Base-by-base conservation (phyloP, 495 filamentous ascomycete species). In the Haplographium delicatum region DNA sequence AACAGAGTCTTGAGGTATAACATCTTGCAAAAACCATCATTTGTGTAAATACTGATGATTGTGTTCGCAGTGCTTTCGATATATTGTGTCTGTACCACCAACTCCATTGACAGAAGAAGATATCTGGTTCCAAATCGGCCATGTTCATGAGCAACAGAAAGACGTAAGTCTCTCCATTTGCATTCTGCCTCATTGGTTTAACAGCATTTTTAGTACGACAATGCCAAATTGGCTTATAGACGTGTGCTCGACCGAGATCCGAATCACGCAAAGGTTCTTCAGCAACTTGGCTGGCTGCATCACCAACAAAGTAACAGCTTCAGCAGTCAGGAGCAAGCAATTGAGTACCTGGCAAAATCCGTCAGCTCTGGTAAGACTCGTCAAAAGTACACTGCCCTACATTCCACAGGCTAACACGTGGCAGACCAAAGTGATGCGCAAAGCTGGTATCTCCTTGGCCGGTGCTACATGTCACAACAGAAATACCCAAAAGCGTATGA, bases 121-220 rank as follows among this genome's bases (percentile, higher is more conserved):
- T 61, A 99, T 99, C 52, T 97, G 91, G 91, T 99, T 99, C 70
- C 93, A 99, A 66, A 97, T 99, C 58, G 93, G 93, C 20, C 93
- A 99, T 67, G 93, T 99, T 40, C 89, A 99, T 64, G 93, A 99
- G 59, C 94, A 97, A 59, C 91, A 96, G 65, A 97, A 97, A 75
- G 93, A 98, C 59, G 93, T 96, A 74, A 68, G 93, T 79, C 10
- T 28, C 33, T 19, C 38, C 30, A 28, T 43, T 18, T 18, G 18
- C 9, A 15, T 23, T 49, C n/a, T 39, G 23, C 31, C 8, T 11
- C 13, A 25, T 0, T 34, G 13, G 48, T n/a, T 19, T 42, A 13
- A 38, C 24, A 25, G 53, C 41, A 51, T 31, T 44, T 61, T 25
- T 61, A 98, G 93, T 97, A 91, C 61, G 89, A 96, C 45, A 80